Percentiles rank a stretch among this genome's conserved stretches.
phyloP scores from a whole-genome alignment of 148 eudicot species.

The Rhododendron simsii region DNA sequence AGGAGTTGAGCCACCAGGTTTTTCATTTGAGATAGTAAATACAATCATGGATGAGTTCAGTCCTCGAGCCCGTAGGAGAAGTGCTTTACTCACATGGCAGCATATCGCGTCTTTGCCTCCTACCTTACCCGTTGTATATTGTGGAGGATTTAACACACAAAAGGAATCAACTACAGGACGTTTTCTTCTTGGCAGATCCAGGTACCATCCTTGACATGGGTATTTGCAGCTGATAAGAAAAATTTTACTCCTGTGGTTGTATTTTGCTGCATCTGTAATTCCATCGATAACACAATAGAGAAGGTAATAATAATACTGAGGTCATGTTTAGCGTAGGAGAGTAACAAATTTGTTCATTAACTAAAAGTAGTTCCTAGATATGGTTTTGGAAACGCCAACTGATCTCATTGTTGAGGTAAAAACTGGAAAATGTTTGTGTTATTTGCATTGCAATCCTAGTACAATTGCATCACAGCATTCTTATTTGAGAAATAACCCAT shows the following conservation, averaged over 20 bases:
- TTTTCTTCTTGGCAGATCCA: slow-evolving; percentile 97
- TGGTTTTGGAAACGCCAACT: background rate
- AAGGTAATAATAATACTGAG: background rate
- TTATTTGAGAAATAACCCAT: background rate
- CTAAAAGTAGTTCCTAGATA: background rate
- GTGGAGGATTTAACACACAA: slow-evolving; percentile 97
- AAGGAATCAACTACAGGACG: slow-evolving; percentile 99
- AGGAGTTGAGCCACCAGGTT: slow-evolving; percentile 95
- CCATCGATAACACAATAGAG: background rate
- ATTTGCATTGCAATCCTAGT: background rate
- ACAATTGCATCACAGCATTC: background rate
- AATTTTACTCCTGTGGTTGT: background rate
- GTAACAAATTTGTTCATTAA: background rate
- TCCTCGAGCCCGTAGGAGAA: slow-evolving; percentile 92
- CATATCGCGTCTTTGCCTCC: slow-evolving; percentile 98
- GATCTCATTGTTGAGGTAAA: background rate
- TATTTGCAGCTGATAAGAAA: background rate
- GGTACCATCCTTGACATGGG: slow-evolving; percentile 34
- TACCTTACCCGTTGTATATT: slow-evolving; percentile 81
- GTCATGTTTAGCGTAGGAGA: background rate
- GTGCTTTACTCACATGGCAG: slow-evolving; percentile 99
- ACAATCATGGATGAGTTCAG: slow-evolving; percentile 91
- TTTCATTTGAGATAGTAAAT: slow-evolving; percentile 92
- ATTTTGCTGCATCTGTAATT: background rate
- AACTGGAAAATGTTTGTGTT: background rate